Base-by-base conservation (phyloP, 2,329 filamentous ascomycete species). In the Amauroascus verrucosus region DNA sequence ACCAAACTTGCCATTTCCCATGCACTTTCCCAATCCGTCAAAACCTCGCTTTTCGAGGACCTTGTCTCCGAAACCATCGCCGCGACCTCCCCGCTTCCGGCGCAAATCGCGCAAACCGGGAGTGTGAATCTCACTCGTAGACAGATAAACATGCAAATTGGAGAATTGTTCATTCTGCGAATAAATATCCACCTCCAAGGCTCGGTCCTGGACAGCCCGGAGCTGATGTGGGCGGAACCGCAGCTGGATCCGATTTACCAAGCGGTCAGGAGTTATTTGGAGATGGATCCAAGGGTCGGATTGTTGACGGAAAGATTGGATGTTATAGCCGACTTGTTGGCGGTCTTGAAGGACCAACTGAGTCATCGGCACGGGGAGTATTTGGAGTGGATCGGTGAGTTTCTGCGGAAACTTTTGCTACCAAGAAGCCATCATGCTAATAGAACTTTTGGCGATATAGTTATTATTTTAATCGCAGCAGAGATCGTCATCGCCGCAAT, bases 91-190 rank as follows among this genome's bases (percentile, higher is more conserved):
- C 88, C 94, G 55, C 86, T 98, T 3, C 93, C 93, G 0, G 84
- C 87, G 7, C 87, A 95, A 68, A 95, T 98, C 61, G 91, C 93
- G 2, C 75, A 86, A 59, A 96, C 91, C 0, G 93, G 93, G 58
- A 93, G 90, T 65, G 93, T 98, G 64, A 84, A 87, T 53, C 81
- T 98, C 55, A 88, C 84, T 55, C 83, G 91, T 41, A 82, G 83
- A 55, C 83, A 97, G 67, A 96, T 98, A 76, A 97, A 97, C 75
- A 97, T 97, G 90, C 90, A 97, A 71, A 96, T 98, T 57, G 93
- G 93, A 67, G 90, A 98, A 73, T 81, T 98, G 51, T 98, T 98
- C 70, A 97, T 98, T 65, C 75, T 98, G 30, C 83, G 93, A 56
- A 97, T 98, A 73, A 96, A 93, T 69, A 97, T 98, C 64, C 94